Evolutionary conservation across 2,329 filamentous ascomycete genomes (phyloP).

Genomic region (Aspergillus niger): DNA sequence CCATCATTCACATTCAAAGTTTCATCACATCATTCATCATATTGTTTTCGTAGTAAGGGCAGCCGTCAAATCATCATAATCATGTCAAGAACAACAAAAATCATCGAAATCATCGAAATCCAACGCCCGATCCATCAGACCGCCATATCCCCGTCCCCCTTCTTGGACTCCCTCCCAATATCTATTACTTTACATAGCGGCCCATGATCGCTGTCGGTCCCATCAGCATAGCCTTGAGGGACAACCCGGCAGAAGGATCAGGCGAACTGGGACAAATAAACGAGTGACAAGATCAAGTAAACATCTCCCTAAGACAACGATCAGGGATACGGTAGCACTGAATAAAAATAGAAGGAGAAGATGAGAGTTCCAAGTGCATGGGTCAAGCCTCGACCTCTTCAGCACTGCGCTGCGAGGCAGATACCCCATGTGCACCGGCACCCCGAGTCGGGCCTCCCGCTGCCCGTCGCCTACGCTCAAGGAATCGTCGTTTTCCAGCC

Average conservation of each 20-base stretch:
- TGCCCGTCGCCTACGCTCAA: constrained; percentile 47
- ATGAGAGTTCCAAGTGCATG: too few species aligned
- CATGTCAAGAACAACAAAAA: constrained; percentile 8
- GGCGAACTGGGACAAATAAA: not conserved
- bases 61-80: constrained; percentile 14
- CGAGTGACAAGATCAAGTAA: not conserved
- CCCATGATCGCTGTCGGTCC: not conserved
- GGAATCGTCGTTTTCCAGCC: constrained; percentile 77
- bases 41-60: not conserved
- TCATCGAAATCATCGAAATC: not conserved
- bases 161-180: constrained; percentile 2
- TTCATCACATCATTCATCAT: not conserved
- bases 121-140: constrained; percentile 14
- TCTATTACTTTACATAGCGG: constrained; percentile 25
- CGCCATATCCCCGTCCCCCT: not conserved
- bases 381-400: constrained; percentile 41
- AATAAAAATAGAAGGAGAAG: too few species aligned
- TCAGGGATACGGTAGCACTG: too few species aligned
- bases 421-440: constrained; percentile 18
- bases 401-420: constrained; percentile 35
- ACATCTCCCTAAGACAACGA: not conserved
- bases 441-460: constrained; percentile 15
- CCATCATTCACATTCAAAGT: not conserved
- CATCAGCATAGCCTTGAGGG: not conserved
- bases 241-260: not conserved